Base-by-base conservation (phyloP, 805 yeast species). In the Candida nanaspora region DNA sequence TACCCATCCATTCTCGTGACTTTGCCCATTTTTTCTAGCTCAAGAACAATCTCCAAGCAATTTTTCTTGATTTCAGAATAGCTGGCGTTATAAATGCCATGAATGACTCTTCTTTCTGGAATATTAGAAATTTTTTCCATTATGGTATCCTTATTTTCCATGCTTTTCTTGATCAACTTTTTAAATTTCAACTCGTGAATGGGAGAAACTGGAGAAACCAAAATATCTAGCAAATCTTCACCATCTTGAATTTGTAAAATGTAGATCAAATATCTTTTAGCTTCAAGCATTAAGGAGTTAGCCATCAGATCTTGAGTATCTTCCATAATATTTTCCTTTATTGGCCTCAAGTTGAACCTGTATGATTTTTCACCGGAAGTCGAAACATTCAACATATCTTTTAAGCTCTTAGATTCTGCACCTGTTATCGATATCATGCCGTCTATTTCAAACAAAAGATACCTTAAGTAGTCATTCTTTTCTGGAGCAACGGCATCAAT, bases 181-280 rank as follows among this genome's bases (percentile, higher is more conserved):
- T 66, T 65, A 60, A 83, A 88, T 39, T 61, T 68, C 6, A 66
- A 60, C 56, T 93, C 98, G 56, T 91, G 91, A 15, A 67, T 69
- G 0, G 80, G 75, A 29, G 69, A 66, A 25, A 85, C 86, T 3
- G 82, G 83, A 4, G 80, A 74, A 9, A 84, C 69, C 38, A 87
- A 59, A 14, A 57, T 25, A 35, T 56, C 64, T 22, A 59, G 46
- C 40, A 86, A 62, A 38, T 84, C 91, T 41, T 82, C 72, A 35
- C 91, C 68, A 46, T 78, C 80, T 65, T 93, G 97, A 6, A 93
- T 85, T 48, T 88, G 79, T 46, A 89, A 77, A 52, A 91, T 78
- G 54, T 87, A 87, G 14, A 83, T 63, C n/a, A 89, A 64, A 49
- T 88, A 82, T 46, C 95, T 68, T 57, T 91, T 91, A 0, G 84